Evolutionary conservation across 768 basidiomycete genomes (phyloP), one percentile per base, ranked within the genome.

Genomic region (Leccinellum rugosiceps): DNA sequence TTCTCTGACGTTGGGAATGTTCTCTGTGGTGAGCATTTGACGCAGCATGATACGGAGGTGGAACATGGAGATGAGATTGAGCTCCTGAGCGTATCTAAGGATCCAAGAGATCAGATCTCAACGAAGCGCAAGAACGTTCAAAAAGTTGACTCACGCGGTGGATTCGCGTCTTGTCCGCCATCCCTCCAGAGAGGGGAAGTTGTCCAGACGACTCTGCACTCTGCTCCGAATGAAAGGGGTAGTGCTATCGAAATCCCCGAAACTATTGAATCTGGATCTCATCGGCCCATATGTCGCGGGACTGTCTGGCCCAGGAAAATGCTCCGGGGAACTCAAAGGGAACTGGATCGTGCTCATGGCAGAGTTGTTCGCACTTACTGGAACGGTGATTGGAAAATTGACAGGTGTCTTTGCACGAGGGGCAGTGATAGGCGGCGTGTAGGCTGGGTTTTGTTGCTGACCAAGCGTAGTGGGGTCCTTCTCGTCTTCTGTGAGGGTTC

Each of bases 161-260:
- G 92, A 94, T 72, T 95, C 92, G 50, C 91, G 80, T 63, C 93
- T 78, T 11, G 87, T 91, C 51, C 94, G 79, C 94, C 94, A 96
- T 5, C 88, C 90, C 31, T 93, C 90, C 3, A 78, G 65, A 19
- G 69, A 78, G 49, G 70, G 70, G 44, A 84, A 70, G 55, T 71
- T 78, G 59, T 90, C 87, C 50, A 92, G 72, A 51, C 89, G 79
- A 68, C 92, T 93, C 58, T 88, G 90, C 8, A 86, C 90, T 46
- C 92, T 84, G 71, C 91, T 94, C 50, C 92, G 82, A 62, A 92
- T 87, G 71, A 92, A 92, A 11, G 90, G 90, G 5, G 90, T 87
- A 15, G 83, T 72, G 5, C 76, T 76, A 47, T 93, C 90, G 46
- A 86, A 83, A 59, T 93, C 92, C 8, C 81, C 85, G 65, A 87